These are phyloP conservation scores for Corchorus olitorius DNA, from an alignment of 345 rosid species.

Conservation along the genomic window DNA sequence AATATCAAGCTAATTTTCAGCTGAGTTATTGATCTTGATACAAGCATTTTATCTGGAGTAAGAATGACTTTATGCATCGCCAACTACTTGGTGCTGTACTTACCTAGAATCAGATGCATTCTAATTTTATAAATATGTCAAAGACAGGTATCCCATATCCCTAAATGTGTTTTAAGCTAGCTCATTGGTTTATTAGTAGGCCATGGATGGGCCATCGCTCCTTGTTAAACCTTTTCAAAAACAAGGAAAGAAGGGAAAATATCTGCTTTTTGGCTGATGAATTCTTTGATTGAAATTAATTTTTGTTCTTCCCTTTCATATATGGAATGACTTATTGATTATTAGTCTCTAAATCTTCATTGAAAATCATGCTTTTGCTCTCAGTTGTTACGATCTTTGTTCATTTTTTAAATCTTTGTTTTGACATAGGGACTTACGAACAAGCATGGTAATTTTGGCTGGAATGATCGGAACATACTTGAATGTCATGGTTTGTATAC, in stretches of 20 bases:
- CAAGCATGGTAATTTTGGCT: constrained; percentile 61
- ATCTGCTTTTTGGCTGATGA: not conserved
- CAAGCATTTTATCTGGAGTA: not conserved
- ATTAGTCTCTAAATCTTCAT: constrained; percentile 3
- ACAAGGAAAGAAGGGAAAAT: not conserved
- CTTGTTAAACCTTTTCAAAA: not conserved
- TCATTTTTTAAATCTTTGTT: constrained; percentile 1
- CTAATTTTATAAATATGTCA: not conserved
- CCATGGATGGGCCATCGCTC: not conserved
- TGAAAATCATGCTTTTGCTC: not conserved
- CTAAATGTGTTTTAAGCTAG: not conserved
- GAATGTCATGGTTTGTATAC: constrained; percentile 76
- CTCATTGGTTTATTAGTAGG: not conserved
- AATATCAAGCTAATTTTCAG: not conserved
- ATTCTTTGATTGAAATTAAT: not conserved
- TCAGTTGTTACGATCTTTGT: not conserved
- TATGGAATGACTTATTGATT: not conserved
- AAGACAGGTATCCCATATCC: not conserved
- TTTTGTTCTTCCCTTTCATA: not conserved
- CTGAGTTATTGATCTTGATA: not conserved
- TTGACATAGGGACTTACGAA: constrained; percentile 67
- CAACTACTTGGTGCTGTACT: constrained; percentile 11
- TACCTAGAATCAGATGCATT: not conserved
- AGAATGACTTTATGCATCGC: not conserved
- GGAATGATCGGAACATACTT: constrained; percentile 92